Percentiles rank a stretch among this genome's conserved stretches.
Evolutionary conservation across 108 stramenopile genomes (phyloP).

Genomic region (Cyclotella atomus): DNA sequence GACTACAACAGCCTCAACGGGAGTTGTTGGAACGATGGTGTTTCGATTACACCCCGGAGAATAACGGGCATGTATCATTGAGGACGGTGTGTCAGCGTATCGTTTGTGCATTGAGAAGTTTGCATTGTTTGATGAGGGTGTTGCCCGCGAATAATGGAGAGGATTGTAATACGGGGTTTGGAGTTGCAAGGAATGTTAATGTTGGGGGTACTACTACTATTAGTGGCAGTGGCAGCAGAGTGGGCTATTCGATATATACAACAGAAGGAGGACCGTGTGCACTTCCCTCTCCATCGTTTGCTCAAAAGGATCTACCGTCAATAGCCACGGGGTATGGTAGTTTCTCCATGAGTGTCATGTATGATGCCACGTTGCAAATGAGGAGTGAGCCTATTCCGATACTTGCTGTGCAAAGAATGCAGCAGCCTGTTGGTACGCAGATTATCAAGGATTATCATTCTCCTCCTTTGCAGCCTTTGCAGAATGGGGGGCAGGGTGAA

Average conservation of each 20-base stretch:
- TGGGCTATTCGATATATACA: slow-evolving; percentile 56
- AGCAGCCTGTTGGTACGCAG: not conserved
- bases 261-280: slow-evolving; percentile 33
- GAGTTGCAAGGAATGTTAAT: too few relatives aligned
- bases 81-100: slow-evolving; percentile 76
- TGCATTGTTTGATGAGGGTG: slow-evolving; percentile 76
- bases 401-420: not conserved
- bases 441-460: slow-evolving; percentile 52
- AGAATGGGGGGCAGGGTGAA: not conserved
- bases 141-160: slow-evolving; percentile 55
- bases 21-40: slow-evolving; percentile 88
- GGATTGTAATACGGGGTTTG: slow-evolving; percentile 1
- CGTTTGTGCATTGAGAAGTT: slow-evolving; percentile 65
- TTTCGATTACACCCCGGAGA: slow-evolving; percentile 62
- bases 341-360: slow-evolving; percentile 63
- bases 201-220: too few relatives aligned
- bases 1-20: slow-evolving; percentile 21
- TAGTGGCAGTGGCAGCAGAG: not conserved
- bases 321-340: slow-evolving; percentile 66
- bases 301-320: slow-evolving; percentile 37
- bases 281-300: slow-evolving; percentile 50
- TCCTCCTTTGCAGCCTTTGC: slow-evolving; percentile 6
- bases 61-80: slow-evolving; percentile 40
- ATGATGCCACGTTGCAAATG: slow-evolving; percentile 48
- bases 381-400: slow-evolving; percentile 15